Evolutionary conservation across 495 filamentous ascomycete species (phyloP).

Genomic region (Talaromyces nanjingensis): DNA sequence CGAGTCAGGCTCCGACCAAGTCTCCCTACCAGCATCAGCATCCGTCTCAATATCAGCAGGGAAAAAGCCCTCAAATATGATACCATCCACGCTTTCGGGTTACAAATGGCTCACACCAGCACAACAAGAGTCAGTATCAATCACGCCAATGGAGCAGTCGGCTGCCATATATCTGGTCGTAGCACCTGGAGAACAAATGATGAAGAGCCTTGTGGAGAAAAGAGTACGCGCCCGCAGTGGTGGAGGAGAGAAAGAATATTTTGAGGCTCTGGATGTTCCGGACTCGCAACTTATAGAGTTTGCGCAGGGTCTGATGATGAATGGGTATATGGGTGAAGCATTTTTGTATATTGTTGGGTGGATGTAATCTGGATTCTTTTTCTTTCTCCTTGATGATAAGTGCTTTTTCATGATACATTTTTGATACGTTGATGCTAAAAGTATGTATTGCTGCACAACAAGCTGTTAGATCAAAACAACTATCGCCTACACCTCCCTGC

Average conservation of each 20-base stretch:
- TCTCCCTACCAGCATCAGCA: neutral
- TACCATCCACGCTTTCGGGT: neutral
- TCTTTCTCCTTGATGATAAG: neutral
- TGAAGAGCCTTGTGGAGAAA: constrained; percentile 19
- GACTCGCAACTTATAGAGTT: constrained; percentile 24
- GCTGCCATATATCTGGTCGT: constrained; percentile 21
- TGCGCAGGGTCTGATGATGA: constrained; percentile 22
- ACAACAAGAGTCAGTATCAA: constrained; percentile 17
- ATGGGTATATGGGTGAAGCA: constrained; percentile 20
- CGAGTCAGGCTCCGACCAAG: neutral
- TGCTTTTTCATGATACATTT: neutral
- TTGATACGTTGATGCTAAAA: neutral
- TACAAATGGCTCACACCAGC: constrained; percentile 21
- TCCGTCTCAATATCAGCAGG: constrained; percentile 3
- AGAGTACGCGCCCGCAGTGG: constrained; percentile 18
- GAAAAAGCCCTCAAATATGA: constrained; percentile 5
- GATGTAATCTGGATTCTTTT: constrained; percentile 12
- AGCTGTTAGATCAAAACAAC: neutral
- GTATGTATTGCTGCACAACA: neutral
- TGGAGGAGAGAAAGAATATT: constrained; percentile 17
- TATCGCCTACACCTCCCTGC: neutral
- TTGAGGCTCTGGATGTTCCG: constrained; percentile 15
- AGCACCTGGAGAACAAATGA: constrained; percentile 24
- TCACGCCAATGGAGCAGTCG: constrained; percentile 12
- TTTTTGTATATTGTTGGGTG: constrained; percentile 31